Percentiles rank a stretch among this genome's conserved stretches.
These are phyloP conservation scores for Cryptococcus deneoformans DNA, from an alignment of 1,284 basidiomycete genomes.

Conservation along the genomic window DNA sequence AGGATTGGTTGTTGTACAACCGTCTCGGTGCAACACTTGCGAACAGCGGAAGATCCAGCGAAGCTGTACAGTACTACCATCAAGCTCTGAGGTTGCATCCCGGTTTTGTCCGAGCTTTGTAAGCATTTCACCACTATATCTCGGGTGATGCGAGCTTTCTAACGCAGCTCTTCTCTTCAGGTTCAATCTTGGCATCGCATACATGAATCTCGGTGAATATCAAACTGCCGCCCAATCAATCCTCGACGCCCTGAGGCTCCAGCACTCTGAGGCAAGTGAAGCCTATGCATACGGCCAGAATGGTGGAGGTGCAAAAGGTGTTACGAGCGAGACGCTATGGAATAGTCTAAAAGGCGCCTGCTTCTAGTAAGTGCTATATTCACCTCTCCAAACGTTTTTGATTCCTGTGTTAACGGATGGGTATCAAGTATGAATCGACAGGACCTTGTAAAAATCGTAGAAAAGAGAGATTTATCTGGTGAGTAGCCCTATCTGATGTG, in stretches of 20 bases:
- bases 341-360: constrained; percentile 76
- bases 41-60: constrained; percentile 78
- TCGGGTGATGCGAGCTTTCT: too few relatives aligned
- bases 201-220: constrained; percentile 81
- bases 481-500: neutral
- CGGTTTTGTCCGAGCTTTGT: constrained; percentile 87
- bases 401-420: constrained; percentile 3
- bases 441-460: constrained; percentile 69
- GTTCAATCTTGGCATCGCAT: constrained; percentile 88
- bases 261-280: constrained; percentile 70
- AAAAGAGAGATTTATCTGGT: constrained; percentile 69
- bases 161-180: constrained; percentile 49
- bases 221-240: constrained; percentile 80
- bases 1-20: constrained; percentile 97
- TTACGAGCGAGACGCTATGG: constrained; percentile 76
- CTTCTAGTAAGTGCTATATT: constrained; percentile 53
- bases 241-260: constrained; percentile 77
- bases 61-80: constrained; percentile 87
- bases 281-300: constrained; percentile 51
- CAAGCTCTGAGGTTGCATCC: constrained; percentile 88
- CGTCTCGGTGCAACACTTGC: constrained; percentile 94
- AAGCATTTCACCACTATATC: constrained; percentile 15
- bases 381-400: neutral
- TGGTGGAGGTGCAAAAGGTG: constrained; percentile 57
- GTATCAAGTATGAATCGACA: constrained; percentile 57